Conservation (phyloP, 768 basidiomycete species). For the Pleurotus salmoneostramineus region DNA sequence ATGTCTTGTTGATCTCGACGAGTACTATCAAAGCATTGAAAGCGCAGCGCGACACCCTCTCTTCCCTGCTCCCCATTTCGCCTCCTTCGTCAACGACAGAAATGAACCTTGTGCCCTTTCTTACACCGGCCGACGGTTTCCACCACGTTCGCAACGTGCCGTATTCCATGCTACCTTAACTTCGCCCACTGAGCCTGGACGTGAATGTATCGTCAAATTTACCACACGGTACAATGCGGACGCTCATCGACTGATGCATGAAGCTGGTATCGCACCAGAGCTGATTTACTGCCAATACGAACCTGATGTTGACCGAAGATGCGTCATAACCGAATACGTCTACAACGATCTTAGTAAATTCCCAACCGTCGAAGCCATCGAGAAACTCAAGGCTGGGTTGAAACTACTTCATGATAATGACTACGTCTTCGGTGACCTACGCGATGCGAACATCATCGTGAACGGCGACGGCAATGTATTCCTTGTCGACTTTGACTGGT, state of each 20-base stretch:
- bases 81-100: not conserved
- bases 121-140: not conserved
- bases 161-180: not conserved
- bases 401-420: not conserved
- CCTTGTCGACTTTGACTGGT: constrained; percentile 1
- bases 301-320: not conserved
- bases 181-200: too few species aligned
- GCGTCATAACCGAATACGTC: constrained; percentile 2
- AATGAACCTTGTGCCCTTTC: not conserved
- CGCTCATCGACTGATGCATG: not conserved
- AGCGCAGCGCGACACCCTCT: not conserved
- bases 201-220: not conserved
- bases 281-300: constrained; percentile 2
- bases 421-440: constrained; percentile 3
- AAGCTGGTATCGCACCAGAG: not conserved
- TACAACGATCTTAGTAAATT: not conserved
- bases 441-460: constrained; percentile 1
- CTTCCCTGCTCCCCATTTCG: not conserved
- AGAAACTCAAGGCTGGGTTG: not conserved
- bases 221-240: not conserved
- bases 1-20: not conserved
- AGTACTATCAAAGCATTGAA: not conserved
- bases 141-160: not conserved
- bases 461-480: not conserved
- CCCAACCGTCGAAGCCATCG: not conserved